Base-by-base conservation (phyloP, 257 asterid species). In the Dorcoceras hygrometricum region DNA sequence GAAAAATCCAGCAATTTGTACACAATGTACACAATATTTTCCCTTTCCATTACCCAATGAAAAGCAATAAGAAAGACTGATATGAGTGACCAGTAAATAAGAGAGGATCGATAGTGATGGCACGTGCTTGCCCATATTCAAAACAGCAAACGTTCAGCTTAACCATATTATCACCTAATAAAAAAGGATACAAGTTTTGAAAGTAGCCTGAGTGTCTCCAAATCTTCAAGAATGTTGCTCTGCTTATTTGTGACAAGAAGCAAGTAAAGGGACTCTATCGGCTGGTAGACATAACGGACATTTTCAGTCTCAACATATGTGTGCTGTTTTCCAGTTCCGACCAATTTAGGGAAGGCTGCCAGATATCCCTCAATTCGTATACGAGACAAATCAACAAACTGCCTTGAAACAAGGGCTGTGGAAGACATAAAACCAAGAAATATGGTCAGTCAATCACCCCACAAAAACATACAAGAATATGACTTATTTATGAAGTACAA, bases 221-320 rank as follows among this genome's bases (percentile, higher is more conserved):
- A 70, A 77, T 92, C 97, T 66, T 89, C 96, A 59, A 92, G 95
- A 78, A 92, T 92, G 78, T 92, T 92, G 89, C 97, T 89, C 81
- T 92, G 98, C 65, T 92, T 92, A 73, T 78, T 89, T 12, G 98
- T 92, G 67, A 92, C 98, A 62, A 92, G 97, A 75, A 92, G 83
- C 87, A 92, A 77, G 83, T 84, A 92, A 55, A 92, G 82, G 60
- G 95, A 55, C 81, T 92, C 98, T 48, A 92, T 84, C 18, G 96
- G 95, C 87, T 92, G 97, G 76, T 87, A 92, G 62, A 92, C 97
- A 71, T 92, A 92, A 19, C 98, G 96, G 70, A 89, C 95, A 80
- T 88, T 92, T 72, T 89, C 98, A 10, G 97, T 89, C 89, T 89
- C 98, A 61, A 92, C 73, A 67, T 80, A 92, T 59, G 98, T 89